Conservation (phyloP, 805 yeast species). For the Maudiozyma barnettii region DNA sequence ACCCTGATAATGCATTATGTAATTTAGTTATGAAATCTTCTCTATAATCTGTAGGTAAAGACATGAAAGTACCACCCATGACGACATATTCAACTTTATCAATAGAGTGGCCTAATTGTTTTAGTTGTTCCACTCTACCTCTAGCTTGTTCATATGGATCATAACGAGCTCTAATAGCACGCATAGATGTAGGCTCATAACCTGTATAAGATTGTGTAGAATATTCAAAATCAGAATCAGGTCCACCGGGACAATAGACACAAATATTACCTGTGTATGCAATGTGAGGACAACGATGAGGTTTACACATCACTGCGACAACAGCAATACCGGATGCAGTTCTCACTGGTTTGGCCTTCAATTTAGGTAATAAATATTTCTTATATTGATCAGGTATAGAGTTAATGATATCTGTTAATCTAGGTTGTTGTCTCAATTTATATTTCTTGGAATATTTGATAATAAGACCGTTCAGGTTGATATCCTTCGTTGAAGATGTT, state of each 20-base stretch:
- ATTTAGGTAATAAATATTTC: constrained; percentile 80
- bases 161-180: constrained; percentile 97
- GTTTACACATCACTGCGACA: constrained; percentile 98
- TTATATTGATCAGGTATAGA: constrained; percentile 95
- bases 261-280: constrained; percentile 98
- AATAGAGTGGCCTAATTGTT: constrained; percentile 91
- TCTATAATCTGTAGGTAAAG: constrained; percentile 79
- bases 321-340: constrained; percentile 99
- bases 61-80: constrained; percentile 99
- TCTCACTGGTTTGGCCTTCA: constrained; percentile 97
- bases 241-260: constrained; percentile 98
- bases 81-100: constrained; percentile 96
- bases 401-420: constrained; percentile 87
- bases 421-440: constrained; percentile 83
- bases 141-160: constrained; percentile 98
- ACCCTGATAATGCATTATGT: constrained; percentile 93
- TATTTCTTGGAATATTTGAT: constrained; percentile 81
- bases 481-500: constrained; percentile 36
- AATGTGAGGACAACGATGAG: constrained; percentile 97
- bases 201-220: constrained; percentile 98
- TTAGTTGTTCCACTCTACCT: constrained; percentile 91
- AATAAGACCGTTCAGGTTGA: constrained; percentile 84
- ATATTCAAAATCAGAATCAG: constrained; percentile 95
- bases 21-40: constrained; percentile 81
- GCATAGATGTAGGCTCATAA: constrained; percentile 97